A percentile compares a stretch with the other conserved stretches of the same genome.
phyloP scores from a whole-genome alignment of 2,329 filamentous ascomycete species.

The Mycosphaerelloides madeirae region DNA sequence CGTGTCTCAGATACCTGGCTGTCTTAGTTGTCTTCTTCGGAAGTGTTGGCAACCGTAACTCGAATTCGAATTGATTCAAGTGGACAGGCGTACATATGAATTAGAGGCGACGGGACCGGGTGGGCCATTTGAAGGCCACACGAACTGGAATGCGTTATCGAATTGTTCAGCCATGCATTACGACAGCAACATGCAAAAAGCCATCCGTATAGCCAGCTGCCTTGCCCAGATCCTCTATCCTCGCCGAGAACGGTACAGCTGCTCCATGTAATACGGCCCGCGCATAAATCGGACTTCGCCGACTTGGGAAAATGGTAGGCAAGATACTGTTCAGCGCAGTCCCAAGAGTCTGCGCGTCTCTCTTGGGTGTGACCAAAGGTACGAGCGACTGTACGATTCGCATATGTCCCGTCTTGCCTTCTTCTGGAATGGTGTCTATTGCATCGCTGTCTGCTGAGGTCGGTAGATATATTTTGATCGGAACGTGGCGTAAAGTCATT shows the following conservation, averaged over 20 bases:
- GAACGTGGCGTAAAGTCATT: slow-evolving; percentile 73
- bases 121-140: too few relatives aligned
- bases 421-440: slow-evolving; percentile 32
- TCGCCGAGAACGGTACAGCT: slow-evolving; percentile 71
- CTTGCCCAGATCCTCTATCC: slow-evolving; percentile 75
- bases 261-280: slow-evolving; percentile 82
- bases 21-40: neutral
- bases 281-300: slow-evolving; percentile 76
- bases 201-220: slow-evolving; percentile 87
- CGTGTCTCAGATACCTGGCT: neutral
- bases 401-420: slow-evolving; percentile 37
- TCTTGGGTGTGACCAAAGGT: slow-evolving; percentile 42
- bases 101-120: too few relatives aligned
- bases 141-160: too few relatives aligned
- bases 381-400: slow-evolving; percentile 67
- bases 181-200: slow-evolving; percentile 78
- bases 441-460: slow-evolving; percentile 39
- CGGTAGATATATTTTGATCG: slow-evolving; percentile 79
- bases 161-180: slow-evolving; percentile 59
- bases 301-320: slow-evolving; percentile 80
- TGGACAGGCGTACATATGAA: too few relatives aligned
- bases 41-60: neutral
- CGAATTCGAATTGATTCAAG: too few relatives aligned
- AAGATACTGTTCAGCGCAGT: slow-evolving; percentile 69
- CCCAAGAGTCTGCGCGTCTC: slow-evolving; percentile 66